Evolutionary conservation across 148 eudicot species (phyloP).

Genomic region (Cornus kousa): DNA sequence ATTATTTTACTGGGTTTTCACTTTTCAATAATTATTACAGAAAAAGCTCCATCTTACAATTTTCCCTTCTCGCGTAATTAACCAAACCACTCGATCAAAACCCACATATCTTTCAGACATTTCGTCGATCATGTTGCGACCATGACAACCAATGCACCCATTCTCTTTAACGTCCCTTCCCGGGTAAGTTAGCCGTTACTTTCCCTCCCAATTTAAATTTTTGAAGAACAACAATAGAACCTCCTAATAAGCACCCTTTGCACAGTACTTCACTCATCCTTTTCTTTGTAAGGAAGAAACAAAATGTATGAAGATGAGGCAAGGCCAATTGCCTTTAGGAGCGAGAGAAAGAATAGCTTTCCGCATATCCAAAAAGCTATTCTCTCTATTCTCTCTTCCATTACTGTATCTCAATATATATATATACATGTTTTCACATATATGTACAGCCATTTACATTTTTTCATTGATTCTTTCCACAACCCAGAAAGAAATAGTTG

Average conservation of each 20-base stretch:
- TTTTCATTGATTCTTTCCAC: not conserved
- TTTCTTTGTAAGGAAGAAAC: constrained; percentile 27
- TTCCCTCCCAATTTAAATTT: not conserved
- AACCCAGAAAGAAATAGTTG: not conserved
- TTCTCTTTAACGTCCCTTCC: constrained; percentile 9
- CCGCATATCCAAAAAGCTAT: constrained; percentile 14
- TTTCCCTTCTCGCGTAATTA: no score
- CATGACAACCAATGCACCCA: no score
- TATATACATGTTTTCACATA: not conserved
- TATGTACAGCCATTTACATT: not conserved
- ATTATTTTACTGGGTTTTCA: no score
- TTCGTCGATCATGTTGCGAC: no score
- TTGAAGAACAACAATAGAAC: not conserved
- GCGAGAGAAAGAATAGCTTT: constrained; percentile 32
- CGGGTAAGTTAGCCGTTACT: constrained; percentile 3
- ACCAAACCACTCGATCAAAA: no score
- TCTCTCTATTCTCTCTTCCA: constrained; percentile 7
- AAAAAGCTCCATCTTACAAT: no score
- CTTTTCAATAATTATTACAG: no score
- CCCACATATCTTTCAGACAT: no score
- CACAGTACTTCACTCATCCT: constrained; percentile 23
- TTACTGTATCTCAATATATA: not conserved
- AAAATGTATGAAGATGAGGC: not conserved
- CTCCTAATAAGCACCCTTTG: not conserved
- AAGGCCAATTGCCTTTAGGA: not conserved